Evolutionary conservation across 169 alveolate genomes (phyloP).

Genomic region (Miamiensis avidus): DNA sequence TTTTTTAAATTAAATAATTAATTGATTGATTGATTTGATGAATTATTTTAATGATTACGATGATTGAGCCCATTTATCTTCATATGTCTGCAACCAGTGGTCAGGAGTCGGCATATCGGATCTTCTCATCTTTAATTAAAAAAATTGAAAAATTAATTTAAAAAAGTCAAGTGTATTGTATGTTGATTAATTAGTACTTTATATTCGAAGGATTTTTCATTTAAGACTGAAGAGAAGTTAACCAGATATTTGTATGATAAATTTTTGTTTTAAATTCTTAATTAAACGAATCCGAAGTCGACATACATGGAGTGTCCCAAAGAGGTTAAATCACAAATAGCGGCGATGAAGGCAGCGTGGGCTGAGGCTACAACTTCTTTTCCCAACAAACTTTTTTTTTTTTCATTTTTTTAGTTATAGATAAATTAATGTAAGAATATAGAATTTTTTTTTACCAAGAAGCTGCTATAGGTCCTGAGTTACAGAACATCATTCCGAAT

Average conservation of each 20-base stretch:
- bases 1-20: not conserved
- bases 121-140: conserved; percentile 32
- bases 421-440: not conserved
- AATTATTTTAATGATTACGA: not conserved
- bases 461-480: conserved; percentile 54
- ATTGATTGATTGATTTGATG: not conserved
- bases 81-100: conserved; percentile 43
- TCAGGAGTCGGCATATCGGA: conserved; percentile 47
- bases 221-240: conserved; percentile 22
- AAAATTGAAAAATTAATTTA: not conserved
- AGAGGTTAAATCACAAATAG: conserved; percentile 42
- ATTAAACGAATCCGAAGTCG: conserved; percentile 32
- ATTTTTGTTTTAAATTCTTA: conserved; percentile 22
- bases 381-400: conserved; percentile 31
- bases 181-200: conserved; percentile 19
- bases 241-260: conserved; percentile 31
- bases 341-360: conserved; percentile 32
- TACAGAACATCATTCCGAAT: conserved; percentile 48
- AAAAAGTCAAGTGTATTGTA: not conserved
- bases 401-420: not conserved
- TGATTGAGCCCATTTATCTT: conserved; percentile 44
- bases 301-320: conserved; percentile 27
- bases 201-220: conserved; percentile 29
- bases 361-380: conserved; percentile 44
- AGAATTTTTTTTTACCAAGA: conserved; percentile 32